phyloP scores from a whole-genome alignment of 2,329 filamentous ascomycete genomes.

The Sporothrix luriei region DNA sequence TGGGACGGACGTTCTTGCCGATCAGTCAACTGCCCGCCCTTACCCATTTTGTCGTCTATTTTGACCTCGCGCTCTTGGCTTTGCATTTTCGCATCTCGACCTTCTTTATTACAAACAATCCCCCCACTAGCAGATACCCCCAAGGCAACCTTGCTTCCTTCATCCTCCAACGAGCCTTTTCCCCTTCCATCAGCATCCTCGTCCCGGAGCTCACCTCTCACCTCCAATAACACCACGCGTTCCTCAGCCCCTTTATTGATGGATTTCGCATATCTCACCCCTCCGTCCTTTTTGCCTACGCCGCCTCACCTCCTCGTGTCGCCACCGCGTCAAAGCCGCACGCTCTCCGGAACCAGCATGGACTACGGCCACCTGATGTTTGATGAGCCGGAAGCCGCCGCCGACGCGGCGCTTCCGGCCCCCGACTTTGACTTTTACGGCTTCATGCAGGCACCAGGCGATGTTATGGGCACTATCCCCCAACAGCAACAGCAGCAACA shows the following conservation, averaged over 20 bases:
- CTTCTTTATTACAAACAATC: not conserved
- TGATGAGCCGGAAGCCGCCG: conserved; percentile 20
- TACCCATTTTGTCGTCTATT: not conserved
- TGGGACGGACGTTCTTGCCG: conserved; percentile 1
- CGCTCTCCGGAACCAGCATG: conserved; percentile 18
- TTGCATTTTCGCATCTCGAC: not conserved
- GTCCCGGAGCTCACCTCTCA: not conserved
- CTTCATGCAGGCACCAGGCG: conserved; percentile 19
- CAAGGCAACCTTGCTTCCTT: too few species aligned
- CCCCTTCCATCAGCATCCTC: not conserved
- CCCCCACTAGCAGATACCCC: too few species aligned
- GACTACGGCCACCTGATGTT: conserved; percentile 32
- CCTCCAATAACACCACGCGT: not conserved
- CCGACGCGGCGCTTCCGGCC: conserved; percentile 20
- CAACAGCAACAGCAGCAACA: conserved; percentile 1
- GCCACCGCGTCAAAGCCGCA: not conserved
- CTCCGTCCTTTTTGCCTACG: not conserved
- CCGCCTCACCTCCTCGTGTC: conserved; percentile 4
- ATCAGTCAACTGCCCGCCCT: not conserved
- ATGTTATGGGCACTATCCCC: conserved; percentile 6
- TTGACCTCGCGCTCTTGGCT: too few species aligned
- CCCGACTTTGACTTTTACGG: conserved; percentile 28
- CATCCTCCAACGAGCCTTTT: not conserved
- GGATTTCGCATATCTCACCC: conserved; percentile 20
- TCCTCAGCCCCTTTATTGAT: not conserved